phyloP scores from a whole-genome alignment of 73 alveolate species.

The Paramecium sexaurelia region DNA sequence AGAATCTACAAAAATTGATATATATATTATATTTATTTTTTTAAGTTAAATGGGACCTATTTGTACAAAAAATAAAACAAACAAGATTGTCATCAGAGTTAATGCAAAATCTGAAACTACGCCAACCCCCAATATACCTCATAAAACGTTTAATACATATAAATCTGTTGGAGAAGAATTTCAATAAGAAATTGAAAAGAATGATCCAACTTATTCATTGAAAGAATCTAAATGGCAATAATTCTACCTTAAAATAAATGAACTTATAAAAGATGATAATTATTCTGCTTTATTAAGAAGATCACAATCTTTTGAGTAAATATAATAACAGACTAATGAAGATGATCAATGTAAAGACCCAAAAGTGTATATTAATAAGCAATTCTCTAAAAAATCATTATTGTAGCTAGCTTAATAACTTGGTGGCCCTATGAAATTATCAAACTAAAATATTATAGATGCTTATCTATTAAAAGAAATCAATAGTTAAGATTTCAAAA shows the following conservation, averaged over 20 bases:
- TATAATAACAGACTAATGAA: neutral
- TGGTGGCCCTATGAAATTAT: neutral
- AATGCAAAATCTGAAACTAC: neutral
- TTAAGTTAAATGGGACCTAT: conserved; percentile 47
- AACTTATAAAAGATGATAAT: neutral
- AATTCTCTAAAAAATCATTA: neutral
- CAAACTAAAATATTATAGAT: neutral
- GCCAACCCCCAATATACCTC: neutral
- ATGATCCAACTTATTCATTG: neutral
- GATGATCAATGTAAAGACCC: neutral
- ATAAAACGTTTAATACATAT: neutral
- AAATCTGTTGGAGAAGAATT: neutral
- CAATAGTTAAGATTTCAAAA: neutral
- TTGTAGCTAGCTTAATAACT: neutral
- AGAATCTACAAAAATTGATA: conserved; percentile 75
- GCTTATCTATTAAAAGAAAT: neutral
- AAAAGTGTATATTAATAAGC: neutral
- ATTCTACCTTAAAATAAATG: neutral
- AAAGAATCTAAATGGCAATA: neutral
- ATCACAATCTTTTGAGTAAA: neutral
- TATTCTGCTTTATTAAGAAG: neutral
- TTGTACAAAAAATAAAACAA: conserved; percentile 10
- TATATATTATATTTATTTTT: neutral
- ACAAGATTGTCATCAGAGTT: neutral
- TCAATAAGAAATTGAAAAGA: neutral